phyloP scores from a whole-genome alignment of 306 rosid genomes.

The Prunus fruticosa region DNA sequence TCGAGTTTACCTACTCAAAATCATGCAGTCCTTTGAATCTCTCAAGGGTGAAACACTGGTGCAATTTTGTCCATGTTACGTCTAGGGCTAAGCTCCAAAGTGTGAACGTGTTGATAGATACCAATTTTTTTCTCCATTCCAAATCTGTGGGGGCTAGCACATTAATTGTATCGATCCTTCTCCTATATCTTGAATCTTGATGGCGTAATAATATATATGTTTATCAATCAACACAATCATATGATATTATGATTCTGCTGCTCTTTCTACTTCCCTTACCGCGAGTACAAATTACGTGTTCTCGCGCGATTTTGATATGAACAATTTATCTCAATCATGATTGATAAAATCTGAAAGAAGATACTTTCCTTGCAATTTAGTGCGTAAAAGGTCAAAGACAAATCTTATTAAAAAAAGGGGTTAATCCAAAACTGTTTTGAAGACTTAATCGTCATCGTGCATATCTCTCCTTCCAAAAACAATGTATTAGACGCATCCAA shows the following conservation, averaged over 20 bases:
- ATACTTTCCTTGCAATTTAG: neutral
- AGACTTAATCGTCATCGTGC: constrained; percentile 18
- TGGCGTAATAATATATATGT: too few relatives aligned
- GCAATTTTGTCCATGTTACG: constrained; percentile 7
- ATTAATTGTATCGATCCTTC: too few relatives aligned
- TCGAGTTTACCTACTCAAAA: constrained; percentile 40
- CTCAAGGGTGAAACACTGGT: neutral
- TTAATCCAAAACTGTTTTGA: constrained; percentile 21
- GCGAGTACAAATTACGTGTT: neutral
- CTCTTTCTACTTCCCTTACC: too few relatives aligned
- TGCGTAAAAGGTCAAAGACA: neutral
- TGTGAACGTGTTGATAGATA: neutral
- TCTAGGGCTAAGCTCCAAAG: neutral
- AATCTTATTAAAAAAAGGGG: neutral
- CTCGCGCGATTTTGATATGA: neutral
- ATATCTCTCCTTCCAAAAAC: neutral
- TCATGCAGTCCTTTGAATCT: neutral
- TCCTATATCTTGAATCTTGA: too few relatives aligned
- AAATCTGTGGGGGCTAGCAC: neutral
- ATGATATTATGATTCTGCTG: too few relatives aligned
- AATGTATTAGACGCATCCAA: constrained; percentile 29
- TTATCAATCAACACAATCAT: too few relatives aligned
- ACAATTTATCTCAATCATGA: neutral
- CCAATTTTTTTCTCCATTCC: neutral
- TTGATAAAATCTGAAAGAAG: neutral